phyloP scores from a whole-genome alignment of 2,329 filamentous ascomycete species.

The Lasiodiplodia sp. region DNA sequence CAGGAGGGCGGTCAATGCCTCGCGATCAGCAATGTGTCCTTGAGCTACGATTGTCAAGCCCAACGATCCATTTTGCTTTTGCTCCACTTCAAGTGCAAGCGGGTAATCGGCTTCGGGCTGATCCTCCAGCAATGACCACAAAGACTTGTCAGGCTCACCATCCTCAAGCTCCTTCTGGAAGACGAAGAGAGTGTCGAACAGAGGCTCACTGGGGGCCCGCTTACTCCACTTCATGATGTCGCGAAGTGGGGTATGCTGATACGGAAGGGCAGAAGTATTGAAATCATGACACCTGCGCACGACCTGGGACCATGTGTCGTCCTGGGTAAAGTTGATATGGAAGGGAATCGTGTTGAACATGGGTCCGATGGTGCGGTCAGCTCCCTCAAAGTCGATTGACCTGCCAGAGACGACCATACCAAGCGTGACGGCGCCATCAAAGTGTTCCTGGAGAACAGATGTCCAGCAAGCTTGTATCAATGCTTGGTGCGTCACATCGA shows the following conservation, averaged over 20 bases:
- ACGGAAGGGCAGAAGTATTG: constrained; percentile 71
- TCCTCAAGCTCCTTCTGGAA: constrained; percentile 67
- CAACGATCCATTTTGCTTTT: constrained; percentile 58
- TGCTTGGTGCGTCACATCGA: constrained; percentile 80
- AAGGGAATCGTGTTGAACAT: constrained; percentile 91
- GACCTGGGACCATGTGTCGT: constrained; percentile 66
- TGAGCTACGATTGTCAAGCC: constrained; percentile 68
- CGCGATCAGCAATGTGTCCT: constrained; percentile 48
- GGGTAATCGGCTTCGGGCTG: constrained; percentile 69
- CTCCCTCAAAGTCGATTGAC: constrained; percentile 69
- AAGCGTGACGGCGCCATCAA: constrained; percentile 60
- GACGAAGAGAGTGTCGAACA: constrained; percentile 82
- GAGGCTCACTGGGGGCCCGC: constrained; percentile 56
- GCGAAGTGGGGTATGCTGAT: constrained; percentile 80
- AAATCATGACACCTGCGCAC: constrained; percentile 73
- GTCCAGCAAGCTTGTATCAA: constrained; percentile 79
- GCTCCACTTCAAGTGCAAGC: constrained; percentile 76
- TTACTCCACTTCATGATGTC: constrained; percentile 82
- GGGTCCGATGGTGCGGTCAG: constrained; percentile 76
- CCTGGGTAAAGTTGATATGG: constrained; percentile 54
- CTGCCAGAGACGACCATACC: constrained; percentile 84
- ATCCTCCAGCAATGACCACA: constrained; percentile 61
- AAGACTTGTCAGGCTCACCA: constrained; percentile 35
- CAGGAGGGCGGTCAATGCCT: constrained; percentile 50
- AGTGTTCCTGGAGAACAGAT: constrained; percentile 63